Conservation (phyloP, 2,329 filamentous ascomycete genomes). For the Ascochyta rabiei region DNA sequence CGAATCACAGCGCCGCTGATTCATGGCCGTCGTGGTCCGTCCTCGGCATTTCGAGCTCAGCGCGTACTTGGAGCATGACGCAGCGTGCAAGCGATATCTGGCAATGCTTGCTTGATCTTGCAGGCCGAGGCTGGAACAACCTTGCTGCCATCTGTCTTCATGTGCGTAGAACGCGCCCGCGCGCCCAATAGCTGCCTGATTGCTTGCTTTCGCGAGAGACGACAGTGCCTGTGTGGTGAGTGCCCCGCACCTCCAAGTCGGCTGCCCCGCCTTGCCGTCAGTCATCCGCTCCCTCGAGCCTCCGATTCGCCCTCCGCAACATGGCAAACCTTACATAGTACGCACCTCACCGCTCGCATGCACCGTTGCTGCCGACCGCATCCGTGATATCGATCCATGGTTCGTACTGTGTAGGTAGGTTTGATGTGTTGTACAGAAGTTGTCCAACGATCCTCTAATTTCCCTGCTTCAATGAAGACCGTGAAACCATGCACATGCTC, state of each 20-base stretch:
- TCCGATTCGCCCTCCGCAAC: constrained; percentile 23
- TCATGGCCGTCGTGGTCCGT: constrained; percentile 9
- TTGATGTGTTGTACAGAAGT: not conserved
- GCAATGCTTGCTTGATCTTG: not conserved
- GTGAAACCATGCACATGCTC: constrained; percentile 5
- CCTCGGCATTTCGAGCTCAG: constrained; percentile 6
- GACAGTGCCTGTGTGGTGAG: constrained; percentile 20
- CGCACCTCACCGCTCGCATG: constrained; percentile 3
- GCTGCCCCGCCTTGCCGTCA: constrained; percentile 15
- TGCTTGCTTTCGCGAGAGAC: constrained; percentile 13
- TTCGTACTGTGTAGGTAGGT: not conserved
- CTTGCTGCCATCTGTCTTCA: constrained; percentile 10
- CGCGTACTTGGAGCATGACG: constrained; percentile 2
- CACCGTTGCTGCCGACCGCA: constrained; percentile 4
- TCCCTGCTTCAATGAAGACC: not conserved
- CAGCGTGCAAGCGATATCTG: constrained; percentile 1
- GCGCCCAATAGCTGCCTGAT: constrained; percentile 1
- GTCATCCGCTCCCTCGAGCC: constrained; percentile 21
- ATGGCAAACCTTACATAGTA: constrained; percentile 4
- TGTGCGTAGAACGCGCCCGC: not conserved
- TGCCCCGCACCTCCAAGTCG: constrained; percentile 24
- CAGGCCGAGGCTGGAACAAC: constrained; percentile 3
- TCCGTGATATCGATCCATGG: constrained; percentile 2
- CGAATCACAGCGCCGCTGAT: constrained; percentile 35
- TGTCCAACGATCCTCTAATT: not conserved